phyloP scores from a whole-genome alignment of 345 rosid species.

The Eucalyptus shirleyi region DNA sequence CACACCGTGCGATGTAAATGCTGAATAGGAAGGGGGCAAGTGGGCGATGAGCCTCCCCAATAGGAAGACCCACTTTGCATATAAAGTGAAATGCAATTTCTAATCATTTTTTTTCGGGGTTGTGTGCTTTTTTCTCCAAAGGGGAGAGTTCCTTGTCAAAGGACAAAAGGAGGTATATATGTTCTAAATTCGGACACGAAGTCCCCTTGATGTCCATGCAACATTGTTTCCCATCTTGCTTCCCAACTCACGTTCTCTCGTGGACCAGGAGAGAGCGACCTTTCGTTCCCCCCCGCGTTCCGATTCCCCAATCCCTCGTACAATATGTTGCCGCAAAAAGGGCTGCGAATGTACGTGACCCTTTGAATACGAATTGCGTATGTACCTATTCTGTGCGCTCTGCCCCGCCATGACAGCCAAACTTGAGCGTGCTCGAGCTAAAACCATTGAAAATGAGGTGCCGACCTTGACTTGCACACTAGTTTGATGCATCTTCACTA shows the following conservation, averaged over 20 bases:
- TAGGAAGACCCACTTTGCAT: neutral
- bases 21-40: neutral
- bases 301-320: neutral
- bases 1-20: neutral
- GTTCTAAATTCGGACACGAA: neutral
- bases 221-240: neutral
- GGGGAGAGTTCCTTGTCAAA: neutral
- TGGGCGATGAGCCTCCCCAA: neutral
- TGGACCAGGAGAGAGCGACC: neutral
- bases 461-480: too few species aligned
- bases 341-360: neutral
- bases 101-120: neutral
- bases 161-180: neutral
- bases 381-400: neutral
- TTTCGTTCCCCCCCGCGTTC: neutral
- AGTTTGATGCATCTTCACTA: too few species aligned
- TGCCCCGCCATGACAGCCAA: neutral
- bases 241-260: neutral
- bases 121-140: neutral
- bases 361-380: neutral
- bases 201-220: neutral
- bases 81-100: neutral
- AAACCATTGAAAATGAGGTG: too few species aligned
- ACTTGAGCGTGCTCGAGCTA: neutral
- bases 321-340: neutral